phyloP scores from a whole-genome alignment of 495 filamentous ascomycete species.

The Xylaria castorea region DNA sequence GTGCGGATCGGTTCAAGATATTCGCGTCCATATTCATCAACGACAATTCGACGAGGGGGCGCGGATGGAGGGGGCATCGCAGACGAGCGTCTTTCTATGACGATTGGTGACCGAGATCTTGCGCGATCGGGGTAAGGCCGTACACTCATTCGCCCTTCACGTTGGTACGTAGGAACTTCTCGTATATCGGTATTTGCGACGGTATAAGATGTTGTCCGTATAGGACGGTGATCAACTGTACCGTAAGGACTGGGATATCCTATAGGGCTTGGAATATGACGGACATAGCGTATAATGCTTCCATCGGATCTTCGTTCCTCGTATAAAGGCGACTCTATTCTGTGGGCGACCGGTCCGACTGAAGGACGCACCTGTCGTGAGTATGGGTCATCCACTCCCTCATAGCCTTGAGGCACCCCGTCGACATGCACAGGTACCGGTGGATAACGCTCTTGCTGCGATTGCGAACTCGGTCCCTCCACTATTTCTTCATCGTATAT shows the following conservation, averaged over 20 bases:
- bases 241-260: constrained; percentile 54
- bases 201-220: constrained; percentile 67
- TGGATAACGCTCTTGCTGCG: constrained; percentile 33
- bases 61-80: constrained; percentile 64
- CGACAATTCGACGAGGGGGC: constrained; percentile 63
- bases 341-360: constrained; percentile 35
- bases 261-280: constrained; percentile 57
- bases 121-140: constrained; percentile 59
- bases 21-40: constrained; percentile 74
- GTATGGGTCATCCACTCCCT: constrained; percentile 36
- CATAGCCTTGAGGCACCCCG: constrained; percentile 33
- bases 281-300: constrained; percentile 51
- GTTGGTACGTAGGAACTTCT: constrained; percentile 47
- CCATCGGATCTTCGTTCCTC: constrained; percentile 41
- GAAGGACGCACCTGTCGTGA: constrained; percentile 37
- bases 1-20: constrained; percentile 67
- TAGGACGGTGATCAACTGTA: constrained; percentile 51
- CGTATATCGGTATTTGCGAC: constrained; percentile 67
- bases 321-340: constrained; percentile 34
- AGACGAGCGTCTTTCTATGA: constrained; percentile 55
- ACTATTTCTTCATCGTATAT: constrained; percentile 53
- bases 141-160: constrained; percentile 49
- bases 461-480: constrained; percentile 34
- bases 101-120: constrained; percentile 64
- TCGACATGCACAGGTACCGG: constrained; percentile 30